phyloP scores from a whole-genome alignment of 768 basidiomycete species.

The Leccinum broughii region DNA sequence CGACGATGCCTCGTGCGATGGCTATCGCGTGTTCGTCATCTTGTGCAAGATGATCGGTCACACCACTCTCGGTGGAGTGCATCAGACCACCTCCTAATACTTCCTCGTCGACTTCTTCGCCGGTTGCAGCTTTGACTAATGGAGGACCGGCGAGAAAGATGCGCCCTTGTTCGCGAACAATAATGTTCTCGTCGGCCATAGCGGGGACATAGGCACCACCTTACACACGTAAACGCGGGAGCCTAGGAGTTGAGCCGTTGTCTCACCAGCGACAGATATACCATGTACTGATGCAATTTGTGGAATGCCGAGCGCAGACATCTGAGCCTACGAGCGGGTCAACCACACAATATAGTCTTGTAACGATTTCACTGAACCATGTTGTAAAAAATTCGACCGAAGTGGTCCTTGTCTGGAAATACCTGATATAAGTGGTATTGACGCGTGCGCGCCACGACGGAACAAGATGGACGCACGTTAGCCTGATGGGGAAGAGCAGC shows the following conservation, averaged over 20 bases:
- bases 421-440: slow-evolving; percentile 41
- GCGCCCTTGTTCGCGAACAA: slow-evolving; percentile 86
- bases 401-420: slow-evolving; percentile 94
- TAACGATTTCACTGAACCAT: slow-evolving; percentile 56
- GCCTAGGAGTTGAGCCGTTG: not conserved
- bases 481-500: slow-evolving; percentile 92
- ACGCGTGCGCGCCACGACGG: not conserved
- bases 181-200: slow-evolving; percentile 94
- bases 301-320: slow-evolving; percentile 89
- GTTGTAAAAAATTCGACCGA: slow-evolving; percentile 96
- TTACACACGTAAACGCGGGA: slow-evolving; percentile 26
- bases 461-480: slow-evolving; percentile 43
- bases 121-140: slow-evolving; percentile 91
- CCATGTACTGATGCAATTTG: slow-evolving; percentile 94
- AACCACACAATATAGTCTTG: slow-evolving; percentile 2
- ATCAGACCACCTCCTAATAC: slow-evolving; percentile 87
- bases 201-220: slow-evolving; percentile 94
- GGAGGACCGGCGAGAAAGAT: slow-evolving; percentile 96
- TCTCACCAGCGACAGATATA: slow-evolving; percentile 82
- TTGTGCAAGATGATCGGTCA: slow-evolving; percentile 83
- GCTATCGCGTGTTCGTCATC: slow-evolving; percentile 85
- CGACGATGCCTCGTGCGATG: slow-evolving; percentile 73
- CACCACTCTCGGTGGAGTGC: slow-evolving; percentile 90
- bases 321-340: slow-evolving; percentile 65
- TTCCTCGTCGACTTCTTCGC: slow-evolving; percentile 91